phyloP scores from a whole-genome alignment of 148 eudicot genomes.

The Amaranthus hypochondriacus region DNA sequence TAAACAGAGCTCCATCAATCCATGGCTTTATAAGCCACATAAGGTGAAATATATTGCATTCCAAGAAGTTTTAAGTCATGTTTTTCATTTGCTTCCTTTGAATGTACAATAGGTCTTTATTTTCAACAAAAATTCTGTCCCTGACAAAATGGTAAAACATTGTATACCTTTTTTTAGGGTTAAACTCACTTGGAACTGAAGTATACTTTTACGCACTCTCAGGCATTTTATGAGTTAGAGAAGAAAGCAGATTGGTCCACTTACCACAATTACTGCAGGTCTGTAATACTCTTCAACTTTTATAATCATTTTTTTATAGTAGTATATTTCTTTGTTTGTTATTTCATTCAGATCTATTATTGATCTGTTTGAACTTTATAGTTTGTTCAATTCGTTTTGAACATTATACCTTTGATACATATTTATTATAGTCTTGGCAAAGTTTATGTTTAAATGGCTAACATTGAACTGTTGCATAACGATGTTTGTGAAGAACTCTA shows the following conservation, averaged over 20 bases:
- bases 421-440: not conserved
- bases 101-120: not conserved
- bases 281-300: conserved; percentile 19
- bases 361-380: not conserved
- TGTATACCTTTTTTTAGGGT: not conserved
- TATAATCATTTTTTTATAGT: not conserved
- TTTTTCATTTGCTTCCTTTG: not conserved
- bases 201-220: conserved; percentile 10
- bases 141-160: not conserved
- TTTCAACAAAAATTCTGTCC: not conserved
- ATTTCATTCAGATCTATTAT: not conserved
- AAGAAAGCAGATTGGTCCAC: conserved; percentile 73
- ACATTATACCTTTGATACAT: not conserved
- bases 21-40: not conserved
- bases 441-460: not conserved
- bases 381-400: not conserved
- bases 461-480: not conserved
- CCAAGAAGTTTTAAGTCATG: not conserved
- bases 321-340: not conserved
- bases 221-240: conserved; percentile 71
- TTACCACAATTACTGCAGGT: conserved; percentile 69
- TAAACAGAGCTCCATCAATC: not conserved
- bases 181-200: not conserved
- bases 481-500: conserved; percentile 44
- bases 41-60: not conserved